These are phyloP conservation scores for Tetracentron sinense DNA, from an alignment of 164 flowering plant genomes.

Conservation along the genomic window DNA sequence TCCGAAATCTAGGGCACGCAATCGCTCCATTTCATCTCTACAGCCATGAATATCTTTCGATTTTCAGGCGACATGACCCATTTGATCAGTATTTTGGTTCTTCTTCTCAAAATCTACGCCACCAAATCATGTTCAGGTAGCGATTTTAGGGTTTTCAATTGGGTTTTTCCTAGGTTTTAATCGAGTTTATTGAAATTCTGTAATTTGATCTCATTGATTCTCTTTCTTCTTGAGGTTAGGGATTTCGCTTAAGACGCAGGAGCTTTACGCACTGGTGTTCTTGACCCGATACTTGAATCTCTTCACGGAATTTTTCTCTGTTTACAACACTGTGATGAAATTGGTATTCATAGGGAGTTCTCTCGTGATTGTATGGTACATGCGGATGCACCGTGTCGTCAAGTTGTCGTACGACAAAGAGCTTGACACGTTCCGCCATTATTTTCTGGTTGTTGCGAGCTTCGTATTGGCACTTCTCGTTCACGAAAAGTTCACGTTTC, in stretches of 20 bases:
- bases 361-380: conserved; percentile 58
- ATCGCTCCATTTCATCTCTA: neutral
- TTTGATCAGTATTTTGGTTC: conserved; percentile 63
- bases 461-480: conserved; percentile 42
- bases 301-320: conserved; percentile 50
- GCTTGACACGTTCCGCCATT: conserved; percentile 66
- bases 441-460: conserved; percentile 31
- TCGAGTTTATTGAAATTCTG: neutral
- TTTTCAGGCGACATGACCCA: conserved; percentile 88
- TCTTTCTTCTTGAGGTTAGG: conserved; percentile 31
- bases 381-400: conserved; percentile 42
- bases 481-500: conserved; percentile 52
- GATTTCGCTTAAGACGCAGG: conserved; percentile 90
- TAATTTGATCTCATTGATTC: neutral
- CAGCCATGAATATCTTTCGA: conserved; percentile 78
- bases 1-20: too few species aligned
- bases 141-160: conserved; percentile 11
- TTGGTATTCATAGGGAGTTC: conserved; percentile 56
- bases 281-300: conserved; percentile 55
- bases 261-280: conserved; percentile 55
- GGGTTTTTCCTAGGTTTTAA: neutral
- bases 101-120: conserved; percentile 88
- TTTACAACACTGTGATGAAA: conserved; percentile 65
- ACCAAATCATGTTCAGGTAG: conserved; percentile 84
- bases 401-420: too few species aligned